Evolutionary conservation across 2,329 filamentous ascomycete genomes (phyloP).

Genomic region (Penicillium fuscoglaucum): DNA sequence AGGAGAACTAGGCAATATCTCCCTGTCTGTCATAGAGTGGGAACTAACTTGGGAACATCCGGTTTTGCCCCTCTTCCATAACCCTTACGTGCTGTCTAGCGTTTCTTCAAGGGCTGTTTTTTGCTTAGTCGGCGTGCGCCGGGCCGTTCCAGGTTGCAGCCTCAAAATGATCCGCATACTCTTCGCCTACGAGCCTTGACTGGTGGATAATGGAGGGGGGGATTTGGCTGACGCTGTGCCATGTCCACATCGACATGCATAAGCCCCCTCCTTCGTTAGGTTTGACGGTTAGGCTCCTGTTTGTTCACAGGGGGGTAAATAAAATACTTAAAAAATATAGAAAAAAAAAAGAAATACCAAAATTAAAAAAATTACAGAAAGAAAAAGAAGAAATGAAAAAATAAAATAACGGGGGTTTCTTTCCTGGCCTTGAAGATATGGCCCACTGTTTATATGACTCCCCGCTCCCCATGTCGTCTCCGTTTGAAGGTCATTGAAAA

Average conservation of each 20-base stretch:
- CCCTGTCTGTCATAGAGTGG: constrained; percentile 7
- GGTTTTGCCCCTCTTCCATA: constrained; percentile 12
- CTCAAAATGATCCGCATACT: constrained; percentile 46
- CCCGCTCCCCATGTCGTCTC: constrained; percentile 37
- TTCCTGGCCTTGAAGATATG: constrained; percentile 27
- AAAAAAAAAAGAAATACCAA: constrained; percentile 8
- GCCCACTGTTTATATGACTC: constrained; percentile 42
- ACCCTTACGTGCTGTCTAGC: constrained; percentile 29
- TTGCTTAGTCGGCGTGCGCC: constrained; percentile 44
- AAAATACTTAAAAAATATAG: constrained; percentile 3
- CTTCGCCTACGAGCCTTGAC: constrained; percentile 31
- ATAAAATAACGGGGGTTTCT: constrained; percentile 13
- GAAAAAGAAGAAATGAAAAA: constrained; percentile 2
- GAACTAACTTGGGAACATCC: constrained; percentile 7
- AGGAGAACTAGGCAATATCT: constrained; percentile 20
- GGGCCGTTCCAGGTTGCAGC: constrained; percentile 50
- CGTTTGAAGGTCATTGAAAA: constrained; percentile 15
- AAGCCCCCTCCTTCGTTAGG: constrained; percentile 36
- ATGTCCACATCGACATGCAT: constrained; percentile 41
- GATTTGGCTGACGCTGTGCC: constrained; percentile 36
- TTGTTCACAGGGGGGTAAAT: constrained; percentile 28
- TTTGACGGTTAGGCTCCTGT: constrained; percentile 42
- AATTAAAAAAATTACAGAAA: neutral
- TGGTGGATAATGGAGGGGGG: constrained; percentile 36
- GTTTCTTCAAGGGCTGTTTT: constrained; percentile 38